Evolutionary conservation across 176 grass and related monocot species (phyloP), one percentile per base, ranked within the genome.

Genomic region (Musa troglodytarum): DNA sequence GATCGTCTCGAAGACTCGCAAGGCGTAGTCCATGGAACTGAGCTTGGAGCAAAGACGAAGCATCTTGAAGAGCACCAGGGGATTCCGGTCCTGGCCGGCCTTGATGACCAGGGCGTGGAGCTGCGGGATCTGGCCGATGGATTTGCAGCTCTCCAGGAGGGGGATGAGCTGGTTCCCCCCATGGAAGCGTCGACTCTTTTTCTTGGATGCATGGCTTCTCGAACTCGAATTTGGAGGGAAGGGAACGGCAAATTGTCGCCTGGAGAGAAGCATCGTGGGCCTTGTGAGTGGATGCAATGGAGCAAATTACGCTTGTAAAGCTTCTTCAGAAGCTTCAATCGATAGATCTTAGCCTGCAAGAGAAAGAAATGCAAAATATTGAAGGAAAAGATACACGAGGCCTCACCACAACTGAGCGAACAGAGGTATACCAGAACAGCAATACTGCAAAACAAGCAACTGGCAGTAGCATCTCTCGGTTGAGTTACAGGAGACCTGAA

Each of bases 51-150:
- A 80, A 12, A 61, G 49, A 10, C 78, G 78, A 24, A 80, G 78
- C 11, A 73, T 15, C 69, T 80, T 73, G 78, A 80, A 80, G 78
- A 80, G 78, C 21, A 73, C 23, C 3, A 52, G 54, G 15, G 68
- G 69, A 69, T 73, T 22, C 16, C 49, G 49, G 54, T 65, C 78
- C 7, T 62, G 56, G 2, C 43, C 69, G 15, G 57, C 63, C 59
- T 80, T 80, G 54, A 80, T 20, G 55, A 58, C 24, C 7, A 50
- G 49, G 56, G 57, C 69, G 12, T 80, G 78, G 43, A 73, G 63
- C 53, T 62, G 78, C 69, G 22, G 26, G 43, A 80, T 64, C 3
- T 53, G 55, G 20, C 12, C 13, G 53, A 26, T 72, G 14, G 69
- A 28, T 28, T 73, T n/a, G 69, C 78, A 80, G 24, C 13, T 24